Conservation (phyloP, 1,284 basidiomycete species). For the Kwoniella shivajii region DNA sequence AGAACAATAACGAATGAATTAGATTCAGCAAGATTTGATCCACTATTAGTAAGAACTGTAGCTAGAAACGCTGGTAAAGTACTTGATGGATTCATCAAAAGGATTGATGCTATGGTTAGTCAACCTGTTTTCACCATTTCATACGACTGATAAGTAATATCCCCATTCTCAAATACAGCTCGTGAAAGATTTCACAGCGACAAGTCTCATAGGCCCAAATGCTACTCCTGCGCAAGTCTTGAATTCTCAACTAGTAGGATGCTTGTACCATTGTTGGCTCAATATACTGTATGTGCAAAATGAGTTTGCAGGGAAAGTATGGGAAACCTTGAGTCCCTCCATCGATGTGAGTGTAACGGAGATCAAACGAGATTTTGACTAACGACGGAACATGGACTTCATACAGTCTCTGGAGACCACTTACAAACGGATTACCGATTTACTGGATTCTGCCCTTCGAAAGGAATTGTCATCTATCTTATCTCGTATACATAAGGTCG, state of each 20-base stretch:
- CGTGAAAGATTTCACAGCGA: slow-evolving; percentile 73
- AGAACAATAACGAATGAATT: slow-evolving; percentile 83
- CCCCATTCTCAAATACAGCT: slow-evolving; percentile 58
- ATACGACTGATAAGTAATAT: background rate
- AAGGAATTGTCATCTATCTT: slow-evolving; percentile 77
- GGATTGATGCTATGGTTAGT: slow-evolving; percentile 69
- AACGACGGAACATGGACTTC: background rate
- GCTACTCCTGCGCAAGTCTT: slow-evolving; percentile 74
- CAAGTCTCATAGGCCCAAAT: slow-evolving; percentile 70
- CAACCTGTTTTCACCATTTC: background rate
- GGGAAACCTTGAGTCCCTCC: slow-evolving; percentile 63
- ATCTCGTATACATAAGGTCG: slow-evolving; percentile 76
- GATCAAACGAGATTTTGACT: background rate
- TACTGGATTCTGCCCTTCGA: slow-evolving; percentile 71
- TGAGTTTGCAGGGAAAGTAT: slow-evolving; percentile 70
- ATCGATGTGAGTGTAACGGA: slow-evolving; percentile 67
- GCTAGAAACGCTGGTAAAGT: slow-evolving; percentile 70
- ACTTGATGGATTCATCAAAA: slow-evolving; percentile 66
- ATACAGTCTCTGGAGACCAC: slow-evolving; percentile 62
- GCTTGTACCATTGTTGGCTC: slow-evolving; percentile 73
- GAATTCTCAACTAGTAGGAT: slow-evolving; percentile 76
- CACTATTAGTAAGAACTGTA: slow-evolving; percentile 74
- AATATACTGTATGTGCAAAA: slow-evolving; percentile 69
- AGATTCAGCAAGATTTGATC: slow-evolving; percentile 90
- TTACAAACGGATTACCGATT: slow-evolving; percentile 68